These are phyloP conservation scores for Nigrospora oryzae DNA, from an alignment of 2,329 filamentous ascomycete genomes.

Conservation along the genomic window DNA sequence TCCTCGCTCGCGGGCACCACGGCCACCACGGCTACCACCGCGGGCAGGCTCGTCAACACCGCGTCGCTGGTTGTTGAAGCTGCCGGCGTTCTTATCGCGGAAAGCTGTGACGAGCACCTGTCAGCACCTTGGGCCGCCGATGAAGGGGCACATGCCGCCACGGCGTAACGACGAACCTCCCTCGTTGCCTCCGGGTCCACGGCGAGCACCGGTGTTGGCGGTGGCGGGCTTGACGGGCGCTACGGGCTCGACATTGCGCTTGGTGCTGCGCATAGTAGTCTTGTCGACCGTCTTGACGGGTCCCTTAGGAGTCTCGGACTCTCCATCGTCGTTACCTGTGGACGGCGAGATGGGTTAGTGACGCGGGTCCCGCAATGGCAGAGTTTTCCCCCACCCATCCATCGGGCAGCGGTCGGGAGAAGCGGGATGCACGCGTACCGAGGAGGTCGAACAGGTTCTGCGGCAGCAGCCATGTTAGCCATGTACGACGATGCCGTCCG, in stretches of 20 bases:
- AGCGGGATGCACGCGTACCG: constrained; percentile 54
- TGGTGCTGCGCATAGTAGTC: constrained; percentile 62
- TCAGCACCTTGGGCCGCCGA: constrained; percentile 3
- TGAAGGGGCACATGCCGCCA: too few species aligned
- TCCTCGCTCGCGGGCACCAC: constrained; percentile 54
- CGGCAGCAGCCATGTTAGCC: not conserved
- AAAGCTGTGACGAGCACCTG: constrained; percentile 52
- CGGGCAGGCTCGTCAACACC: constrained; percentile 60
- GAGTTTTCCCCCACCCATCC: constrained; percentile 9
- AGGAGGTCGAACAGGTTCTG: constrained; percentile 98
- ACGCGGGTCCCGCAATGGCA: constrained; percentile 3
- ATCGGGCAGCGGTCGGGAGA: constrained; percentile 3
- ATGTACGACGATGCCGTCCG: too few species aligned
- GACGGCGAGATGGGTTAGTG: constrained; percentile 14
- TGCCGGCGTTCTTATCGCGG: constrained; percentile 79
- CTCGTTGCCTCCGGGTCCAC: constrained; percentile 68
- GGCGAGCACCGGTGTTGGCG: constrained; percentile 33
- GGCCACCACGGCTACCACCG: constrained; percentile 50
- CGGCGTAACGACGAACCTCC: constrained; percentile 57
- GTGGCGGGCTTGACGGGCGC: constrained; percentile 43
- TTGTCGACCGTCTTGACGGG: constrained; percentile 89
- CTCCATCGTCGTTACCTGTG: constrained; percentile 54
- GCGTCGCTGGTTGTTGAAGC: constrained; percentile 74
- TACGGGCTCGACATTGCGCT: constrained; percentile 79
- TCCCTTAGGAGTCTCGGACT: constrained; percentile 65